A percentile compares a stretch with the other conserved stretches of the same genome.
Conservation (phyloP, 225 moss, liverwort and hornwort species). For the Marchantia paleacea region DNA sequence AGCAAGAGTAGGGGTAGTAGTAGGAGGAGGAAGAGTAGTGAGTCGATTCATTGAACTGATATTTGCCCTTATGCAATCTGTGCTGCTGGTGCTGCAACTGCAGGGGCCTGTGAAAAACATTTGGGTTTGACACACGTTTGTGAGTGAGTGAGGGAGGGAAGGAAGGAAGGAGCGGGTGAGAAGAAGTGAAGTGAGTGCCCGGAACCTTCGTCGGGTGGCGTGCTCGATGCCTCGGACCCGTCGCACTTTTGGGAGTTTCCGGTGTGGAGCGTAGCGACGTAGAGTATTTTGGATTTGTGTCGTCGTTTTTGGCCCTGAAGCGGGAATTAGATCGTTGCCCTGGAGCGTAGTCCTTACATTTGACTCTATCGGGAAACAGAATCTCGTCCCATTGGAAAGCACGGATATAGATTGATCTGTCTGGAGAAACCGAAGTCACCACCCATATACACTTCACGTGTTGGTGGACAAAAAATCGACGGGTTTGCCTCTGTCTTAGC, state of each 20-base stretch:
- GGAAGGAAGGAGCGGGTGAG: too few relatives aligned
- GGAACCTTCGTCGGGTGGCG: constrained; percentile 5
- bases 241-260: neutral
- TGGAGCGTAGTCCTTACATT: neutral
- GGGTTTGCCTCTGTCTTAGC: neutral
- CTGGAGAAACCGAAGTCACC: neutral
- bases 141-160: neutral
- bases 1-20: neutral
- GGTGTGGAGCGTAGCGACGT: neutral
- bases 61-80: neutral
- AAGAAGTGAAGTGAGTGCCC: neutral
- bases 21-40: neutral
- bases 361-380: neutral
- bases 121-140: neutral
- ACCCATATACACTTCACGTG: neutral
- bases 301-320: neutral
- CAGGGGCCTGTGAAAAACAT: neutral
- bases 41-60: neutral
- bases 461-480: neutral
- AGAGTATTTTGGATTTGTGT: neutral
- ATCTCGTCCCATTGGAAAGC: neutral
- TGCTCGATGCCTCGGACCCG: neutral
- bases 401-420: constrained; percentile 7
- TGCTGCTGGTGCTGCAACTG: constrained; percentile 1
- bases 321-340: neutral